These are phyloP conservation scores for Metschnikowia santaceciliae DNA, from an alignment of 805 yeast genomes.

Conservation along the genomic window DNA sequence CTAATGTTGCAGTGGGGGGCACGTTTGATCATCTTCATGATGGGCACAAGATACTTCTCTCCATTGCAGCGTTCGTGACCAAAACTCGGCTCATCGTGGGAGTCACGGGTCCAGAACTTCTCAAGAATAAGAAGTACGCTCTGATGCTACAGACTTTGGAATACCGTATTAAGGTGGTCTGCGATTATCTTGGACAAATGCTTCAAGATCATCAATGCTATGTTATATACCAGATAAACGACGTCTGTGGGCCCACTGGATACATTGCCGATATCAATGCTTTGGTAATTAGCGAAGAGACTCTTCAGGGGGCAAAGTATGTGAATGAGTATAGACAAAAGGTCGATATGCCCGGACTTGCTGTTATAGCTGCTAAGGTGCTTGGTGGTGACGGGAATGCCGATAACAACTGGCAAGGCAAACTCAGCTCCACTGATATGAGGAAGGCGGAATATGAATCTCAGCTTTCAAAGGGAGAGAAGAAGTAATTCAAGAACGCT, in stretches of 20 bases:
- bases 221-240: constrained; percentile 64
- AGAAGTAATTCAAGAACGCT: neutral
- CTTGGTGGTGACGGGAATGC: constrained; percentile 54
- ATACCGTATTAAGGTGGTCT: constrained; percentile 45
- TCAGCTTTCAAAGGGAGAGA: neutral
- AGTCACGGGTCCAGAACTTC: constrained; percentile 69
- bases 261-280: constrained; percentile 68
- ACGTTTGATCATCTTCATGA: constrained; percentile 96
- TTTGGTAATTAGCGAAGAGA: constrained; percentile 77
- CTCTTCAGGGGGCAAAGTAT: constrained; percentile 65
- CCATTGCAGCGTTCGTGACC: constrained; percentile 66
- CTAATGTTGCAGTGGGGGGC: constrained; percentile 73
- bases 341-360: constrained; percentile 50
- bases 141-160: constrained; percentile 60
- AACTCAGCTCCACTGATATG: constrained; percentile 80
- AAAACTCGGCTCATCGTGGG: constrained; percentile 64
- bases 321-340: constrained; percentile 64
- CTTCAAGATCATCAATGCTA: constrained; percentile 45
- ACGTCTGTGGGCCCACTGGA: constrained; percentile 94
- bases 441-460: constrained; percentile 36
- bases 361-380: constrained; percentile 38
- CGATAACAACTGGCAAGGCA: constrained; percentile 54
- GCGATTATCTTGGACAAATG: constrained; percentile 42
- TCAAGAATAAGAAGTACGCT: constrained; percentile 70
- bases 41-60: constrained; percentile 85